phyloP scores from a whole-genome alignment of 768 basidiomycete species.

The Tricholoma hemisulphureum region DNA sequence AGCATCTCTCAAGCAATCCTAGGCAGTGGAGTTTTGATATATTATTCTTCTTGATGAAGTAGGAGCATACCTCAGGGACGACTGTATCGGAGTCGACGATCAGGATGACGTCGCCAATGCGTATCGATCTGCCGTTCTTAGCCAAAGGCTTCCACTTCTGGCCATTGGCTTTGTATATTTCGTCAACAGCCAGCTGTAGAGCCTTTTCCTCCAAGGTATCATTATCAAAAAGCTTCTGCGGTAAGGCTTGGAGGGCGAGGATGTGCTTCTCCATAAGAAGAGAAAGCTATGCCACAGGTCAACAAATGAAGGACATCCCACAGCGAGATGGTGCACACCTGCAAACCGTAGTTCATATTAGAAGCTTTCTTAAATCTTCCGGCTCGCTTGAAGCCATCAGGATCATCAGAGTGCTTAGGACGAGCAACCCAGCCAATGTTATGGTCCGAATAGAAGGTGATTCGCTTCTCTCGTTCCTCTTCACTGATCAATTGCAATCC shows the following conservation, averaged over 20 bases:
- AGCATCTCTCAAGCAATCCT: slow-evolving; percentile 89
- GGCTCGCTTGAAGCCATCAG: slow-evolving; percentile 74
- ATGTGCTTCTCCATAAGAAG: slow-evolving; percentile 60
- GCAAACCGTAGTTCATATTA: slow-evolving; percentile 82
- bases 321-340: slow-evolving; percentile 25
- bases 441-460: slow-evolving; percentile 72
- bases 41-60: neutral
- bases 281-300: slow-evolving; percentile 47
- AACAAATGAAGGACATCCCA: neutral
- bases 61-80: slow-evolving; percentile 59
- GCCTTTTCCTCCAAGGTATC: slow-evolving; percentile 69
- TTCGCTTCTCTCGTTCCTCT: slow-evolving; percentile 63
- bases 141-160: slow-evolving; percentile 72
- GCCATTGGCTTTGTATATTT: slow-evolving; percentile 60
- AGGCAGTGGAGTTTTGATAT: neutral
- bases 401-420: slow-evolving; percentile 59
- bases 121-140: slow-evolving; percentile 67
- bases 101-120: slow-evolving; percentile 78
- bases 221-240: slow-evolving; percentile 35
- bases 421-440: slow-evolving; percentile 85
- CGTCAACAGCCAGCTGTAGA: slow-evolving; percentile 70
- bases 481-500: slow-evolving; percentile 68
- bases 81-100: slow-evolving; percentile 81
- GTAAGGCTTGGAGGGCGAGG: slow-evolving; percentile 42
- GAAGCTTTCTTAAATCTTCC: slow-evolving; percentile 91